These are phyloP conservation scores for grape (Vitis vinifera) DNA, from an alignment of 164 flowering plant species.

Conservation along the genomic window ASM3070453v1 NC_081811.1:16867501-16868000, in stretches of 20 bases:
- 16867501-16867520: conserved; percentile 66
- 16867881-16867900: conserved; percentile 6
- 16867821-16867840: neutral
- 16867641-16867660: conserved; percentile 23
- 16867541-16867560: conserved; percentile 81
- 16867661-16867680: neutral
- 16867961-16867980: too few species aligned
- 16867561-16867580: conserved; percentile 89
- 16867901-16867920: too few species aligned
- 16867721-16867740: neutral
- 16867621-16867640: conserved; percentile 43
- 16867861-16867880: neutral
- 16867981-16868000: too few species aligned
- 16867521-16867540: conserved; percentile 72
- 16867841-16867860: neutral
- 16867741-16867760: neutral
- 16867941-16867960: too few species aligned
- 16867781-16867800: conserved; percentile 14
- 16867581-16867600: conserved; percentile 84
- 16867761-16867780: neutral
- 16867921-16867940: too few species aligned
- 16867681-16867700: neutral
- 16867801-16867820: conserved; percentile 5
- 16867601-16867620: conserved; percentile 91
- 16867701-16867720: neutral